Conservation (phyloP, 2,329 filamentous ascomycete species). For the Cladosporium austrohemisphaericum region DNA sequence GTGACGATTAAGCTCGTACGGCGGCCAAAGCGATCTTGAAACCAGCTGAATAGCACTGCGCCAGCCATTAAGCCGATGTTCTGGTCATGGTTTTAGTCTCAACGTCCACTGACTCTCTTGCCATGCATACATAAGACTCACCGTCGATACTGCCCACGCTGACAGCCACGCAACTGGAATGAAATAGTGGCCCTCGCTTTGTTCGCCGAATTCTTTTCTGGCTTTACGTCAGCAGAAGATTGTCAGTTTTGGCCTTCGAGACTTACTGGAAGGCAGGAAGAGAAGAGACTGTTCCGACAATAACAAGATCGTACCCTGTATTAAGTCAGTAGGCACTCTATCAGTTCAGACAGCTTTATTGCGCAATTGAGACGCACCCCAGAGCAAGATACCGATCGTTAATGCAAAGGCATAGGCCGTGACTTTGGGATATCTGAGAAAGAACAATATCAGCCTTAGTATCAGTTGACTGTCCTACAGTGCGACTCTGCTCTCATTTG, state of each 20-base stretch:
- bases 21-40: conserved; percentile 14
- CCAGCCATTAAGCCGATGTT: conserved; percentile 12
- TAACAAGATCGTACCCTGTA: conserved; percentile 13
- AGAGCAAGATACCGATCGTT: not conserved
- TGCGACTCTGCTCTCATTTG: not conserved
- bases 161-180: conserved; percentile 12
- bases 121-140: not conserved
- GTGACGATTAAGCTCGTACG: conserved; percentile 9
- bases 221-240: not conserved
- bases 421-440: not conserved
- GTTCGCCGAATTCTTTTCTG: not conserved
- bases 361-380: not conserved
- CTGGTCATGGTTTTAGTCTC: not conserved
- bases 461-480: not conserved
- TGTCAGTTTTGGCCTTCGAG: not conserved
- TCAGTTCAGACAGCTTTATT: not conserved
- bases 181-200: conserved; percentile 11
- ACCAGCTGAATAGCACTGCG: conserved; percentile 4
- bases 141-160: conserved; percentile 7
- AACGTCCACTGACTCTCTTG: not conserved
- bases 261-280: conserved; percentile 16
- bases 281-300: conserved; percentile 14
- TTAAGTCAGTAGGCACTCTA: not conserved
- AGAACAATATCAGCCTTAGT: not conserved
- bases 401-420: not conserved